Evolutionary conservation across 2,329 filamentous ascomycete genomes (phyloP).

Genomic region (Coniosporium tulheliwenetii): DNA sequence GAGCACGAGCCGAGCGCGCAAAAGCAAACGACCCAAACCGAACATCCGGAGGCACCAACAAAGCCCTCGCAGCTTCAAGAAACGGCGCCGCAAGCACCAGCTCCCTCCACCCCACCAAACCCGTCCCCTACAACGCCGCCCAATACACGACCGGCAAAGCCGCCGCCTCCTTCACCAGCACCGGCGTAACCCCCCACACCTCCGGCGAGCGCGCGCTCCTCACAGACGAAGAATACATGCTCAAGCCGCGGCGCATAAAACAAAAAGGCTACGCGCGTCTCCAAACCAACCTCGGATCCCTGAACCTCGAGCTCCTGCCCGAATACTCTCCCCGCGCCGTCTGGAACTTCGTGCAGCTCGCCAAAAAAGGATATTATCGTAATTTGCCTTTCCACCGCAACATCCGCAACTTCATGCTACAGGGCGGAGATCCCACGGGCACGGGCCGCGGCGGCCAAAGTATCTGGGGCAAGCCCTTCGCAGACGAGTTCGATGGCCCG

Average conservation of each 20-base stretch:
- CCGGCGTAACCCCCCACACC: conserved; percentile 82
- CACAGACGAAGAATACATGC: conserved; percentile 91
- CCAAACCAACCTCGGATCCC: conserved; percentile 65
- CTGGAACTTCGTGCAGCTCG: conserved; percentile 87
- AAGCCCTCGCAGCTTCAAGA: conserved; percentile 38
- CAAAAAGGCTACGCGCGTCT: conserved; percentile 84
- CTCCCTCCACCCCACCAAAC: conserved; percentile 14
- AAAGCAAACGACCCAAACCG: conserved; percentile 13
- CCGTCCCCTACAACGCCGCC: conserved; percentile 65
- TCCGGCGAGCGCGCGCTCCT: conserved; percentile 73
- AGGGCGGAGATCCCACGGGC: conserved; percentile 86
- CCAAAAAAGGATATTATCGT: conserved; percentile 81
- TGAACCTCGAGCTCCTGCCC: conserved; percentile 80
- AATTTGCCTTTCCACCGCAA: conserved; percentile 79
- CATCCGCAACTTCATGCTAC: conserved; percentile 91
- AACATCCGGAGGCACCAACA: conserved; percentile 7
- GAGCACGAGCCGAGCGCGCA: conserved; percentile 58
- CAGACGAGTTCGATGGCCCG: conserved; percentile 85
- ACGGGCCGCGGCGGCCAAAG: conserved; percentile 77
- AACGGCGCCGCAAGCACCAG: conserved; percentile 29
- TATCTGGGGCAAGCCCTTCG: conserved; percentile 88
- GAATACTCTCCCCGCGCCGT: conserved; percentile 86
- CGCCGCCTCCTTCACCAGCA: conserved; percentile 89
- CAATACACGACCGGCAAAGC: conserved; percentile 80
- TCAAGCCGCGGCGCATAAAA: conserved; percentile 79